phyloP scores from a whole-genome alignment of 352 stramenopile species.

The Phytopythium boreale region DNA sequence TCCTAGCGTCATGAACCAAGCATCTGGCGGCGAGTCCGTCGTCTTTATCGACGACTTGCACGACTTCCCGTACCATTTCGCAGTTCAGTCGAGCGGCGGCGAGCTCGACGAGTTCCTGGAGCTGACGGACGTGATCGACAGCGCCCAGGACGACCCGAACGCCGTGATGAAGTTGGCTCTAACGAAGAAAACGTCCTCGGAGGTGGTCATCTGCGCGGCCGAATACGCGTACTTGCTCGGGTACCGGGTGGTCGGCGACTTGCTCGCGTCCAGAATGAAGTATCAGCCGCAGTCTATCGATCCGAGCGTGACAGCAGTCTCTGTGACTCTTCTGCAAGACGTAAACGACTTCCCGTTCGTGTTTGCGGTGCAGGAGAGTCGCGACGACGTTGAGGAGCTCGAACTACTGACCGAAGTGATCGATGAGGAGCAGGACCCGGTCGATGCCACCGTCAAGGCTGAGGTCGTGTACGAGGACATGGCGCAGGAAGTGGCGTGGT shows the following conservation, averaged over 20 bases:
- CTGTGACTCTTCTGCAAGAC: background rate
- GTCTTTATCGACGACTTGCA: conserved; percentile 16
- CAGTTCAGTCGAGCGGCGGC: conserved; percentile 9
- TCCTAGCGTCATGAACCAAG: background rate
- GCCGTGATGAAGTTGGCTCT: conserved; percentile 7
- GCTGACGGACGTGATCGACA: background rate
- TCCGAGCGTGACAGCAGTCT: background rate
- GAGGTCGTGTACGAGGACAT: conserved; percentile 6
- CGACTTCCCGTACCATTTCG: conserved; percentile 17
- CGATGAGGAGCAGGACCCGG: conserved; percentile 13
- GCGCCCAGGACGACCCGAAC: conserved; percentile 4
- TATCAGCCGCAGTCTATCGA: background rate
- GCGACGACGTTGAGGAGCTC: conserved; percentile 6
- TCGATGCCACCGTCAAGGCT: conserved; percentile 11
- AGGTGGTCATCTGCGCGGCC: conserved; percentile 3
- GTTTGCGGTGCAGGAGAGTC: conserved; percentile 9
- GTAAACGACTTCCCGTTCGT: conserved; percentile 14
- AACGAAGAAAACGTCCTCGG: conserved; percentile 2
- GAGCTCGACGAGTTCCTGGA: conserved; percentile 7
- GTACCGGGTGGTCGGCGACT: conserved; percentile 10
- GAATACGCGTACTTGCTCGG: conserved; percentile 23
- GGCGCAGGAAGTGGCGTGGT: conserved; percentile 6
- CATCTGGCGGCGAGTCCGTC: background rate
- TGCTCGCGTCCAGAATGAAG: conserved; percentile 6
- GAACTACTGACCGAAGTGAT: conserved; percentile 6